Evolutionary conservation across 1,284 basidiomycete species (phyloP), one percentile per base, ranked within the genome.

Genomic region (Rhizoctonia solani): DNA sequence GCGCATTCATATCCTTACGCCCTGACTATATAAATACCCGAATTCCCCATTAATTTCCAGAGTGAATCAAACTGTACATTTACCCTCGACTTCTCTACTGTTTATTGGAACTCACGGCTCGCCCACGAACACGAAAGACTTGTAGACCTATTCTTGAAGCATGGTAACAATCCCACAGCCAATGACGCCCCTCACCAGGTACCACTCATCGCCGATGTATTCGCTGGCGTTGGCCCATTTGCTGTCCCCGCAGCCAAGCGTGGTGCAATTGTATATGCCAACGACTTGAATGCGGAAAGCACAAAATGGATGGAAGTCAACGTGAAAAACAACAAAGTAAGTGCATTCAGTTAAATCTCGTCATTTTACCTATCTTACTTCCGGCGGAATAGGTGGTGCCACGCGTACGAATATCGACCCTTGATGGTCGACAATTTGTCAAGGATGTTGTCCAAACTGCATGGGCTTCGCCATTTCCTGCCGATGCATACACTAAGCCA

Each of bases 141-240:
- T 14, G 88, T 98, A 42, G 76, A 82, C 19, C 71, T 80, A 23
- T 90, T 98, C 76, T 9, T 21, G 8, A 75, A 81, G 25, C 83
- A 66, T 23, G 23, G 41, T 16, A 27, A 4, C 21, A 9, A 8
- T 30, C 49, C 49, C 13, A 27, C 9, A 13, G 23, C 49, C 8
- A 29, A 13, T 11, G 19, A 30, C 9, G 49, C 29, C 21, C 19
- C 25, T 8, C 9, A 39, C 23, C 11, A 4, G 13, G 16, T 29
- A 25, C 59, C 59, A 3, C 86, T 87, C 19, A 67, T 92, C 19
- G 92, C 87, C 0, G 97, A 99, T 76, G 94, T 93, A 23, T 97
- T 99, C 78, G 97, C 97, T 0, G 97, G 97, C 13, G 95, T 99
- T 0, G 97, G 97, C 0, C 97, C 97, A 0, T 99, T 99, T 76